Percentiles rank a stretch among this genome's conserved stretches.
phyloP scores from a whole-genome alignment of 139 green algal species.

The Chlamydomonas sphaeroides region DNA sequence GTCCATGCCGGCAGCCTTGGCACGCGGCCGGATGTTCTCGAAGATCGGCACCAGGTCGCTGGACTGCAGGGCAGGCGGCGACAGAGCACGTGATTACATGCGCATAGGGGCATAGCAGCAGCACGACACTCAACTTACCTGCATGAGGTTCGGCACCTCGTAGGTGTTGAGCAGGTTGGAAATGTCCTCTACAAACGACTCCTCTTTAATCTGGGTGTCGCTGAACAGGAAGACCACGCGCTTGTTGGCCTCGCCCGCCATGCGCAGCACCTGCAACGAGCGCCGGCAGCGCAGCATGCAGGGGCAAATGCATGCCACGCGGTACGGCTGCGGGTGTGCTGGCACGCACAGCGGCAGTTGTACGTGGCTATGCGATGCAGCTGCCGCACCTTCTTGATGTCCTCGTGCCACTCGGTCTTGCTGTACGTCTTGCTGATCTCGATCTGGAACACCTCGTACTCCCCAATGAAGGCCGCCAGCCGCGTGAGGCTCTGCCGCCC shows the following conservation, averaged over 20 bases:
- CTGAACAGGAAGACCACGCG: conserved; percentile 79
- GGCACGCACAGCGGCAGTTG: no score
- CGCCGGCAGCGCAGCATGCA: no score
- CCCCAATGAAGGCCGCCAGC: conserved; percentile 80
- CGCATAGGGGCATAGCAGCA: no score
- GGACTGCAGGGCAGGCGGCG: neutral
- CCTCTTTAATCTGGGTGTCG: conserved; percentile 82
- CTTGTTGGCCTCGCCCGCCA: conserved; percentile 75
- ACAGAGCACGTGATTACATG: no score
- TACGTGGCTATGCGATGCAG: no score
- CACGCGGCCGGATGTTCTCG: conserved; percentile 68
- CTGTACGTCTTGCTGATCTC: conserved; percentile 82
- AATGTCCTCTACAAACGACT: conserved; percentile 83
- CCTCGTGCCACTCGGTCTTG: conserved; percentile 74
- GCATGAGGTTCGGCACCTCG: conserved; percentile 85
- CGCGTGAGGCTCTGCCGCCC: conserved; percentile 76
- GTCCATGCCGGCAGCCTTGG: conserved; percentile 75
- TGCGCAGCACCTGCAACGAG: conserved; percentile 63
- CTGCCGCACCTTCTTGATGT: conserved; percentile 60
- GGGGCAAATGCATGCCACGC: no score
- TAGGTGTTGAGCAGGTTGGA: conserved; percentile 86
- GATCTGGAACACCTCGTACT: conserved; percentile 73
- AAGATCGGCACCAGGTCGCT: conserved; percentile 65
- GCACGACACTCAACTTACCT: no score
- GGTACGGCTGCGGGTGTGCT: no score